Conservation (phyloP, 495 filamentous ascomycete species). For the Beverwykella pulmonaria region DNA sequence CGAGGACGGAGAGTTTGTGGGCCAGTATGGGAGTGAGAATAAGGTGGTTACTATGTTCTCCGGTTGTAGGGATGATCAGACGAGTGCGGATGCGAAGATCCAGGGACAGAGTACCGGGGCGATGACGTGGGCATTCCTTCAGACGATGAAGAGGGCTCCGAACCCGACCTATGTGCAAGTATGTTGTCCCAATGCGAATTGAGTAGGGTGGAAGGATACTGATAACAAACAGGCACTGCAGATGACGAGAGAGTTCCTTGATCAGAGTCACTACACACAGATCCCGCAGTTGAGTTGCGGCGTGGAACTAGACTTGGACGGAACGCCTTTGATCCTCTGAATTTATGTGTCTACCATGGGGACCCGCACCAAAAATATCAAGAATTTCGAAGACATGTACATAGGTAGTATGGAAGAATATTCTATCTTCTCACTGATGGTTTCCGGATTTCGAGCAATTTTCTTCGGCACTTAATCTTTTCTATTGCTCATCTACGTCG, state of each 20-base stretch:
- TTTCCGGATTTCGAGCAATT: too few relatives aligned
- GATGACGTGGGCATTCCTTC: slow-evolving; percentile 63
- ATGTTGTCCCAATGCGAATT: not conserved
- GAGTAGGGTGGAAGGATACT: not conserved
- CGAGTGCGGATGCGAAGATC: slow-evolving; percentile 61
- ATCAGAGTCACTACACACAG: slow-evolving; percentile 54
- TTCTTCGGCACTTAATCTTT: too few relatives aligned
- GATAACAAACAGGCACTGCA: slow-evolving; percentile 42
- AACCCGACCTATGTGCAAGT: slow-evolving; percentile 59
- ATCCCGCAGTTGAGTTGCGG: slow-evolving; percentile 52
- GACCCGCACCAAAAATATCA: too few relatives aligned
- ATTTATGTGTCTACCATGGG: too few relatives aligned
- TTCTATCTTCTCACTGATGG: too few relatives aligned
- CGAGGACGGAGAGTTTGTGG: slow-evolving; percentile 54
- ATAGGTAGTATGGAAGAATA: too few relatives aligned
- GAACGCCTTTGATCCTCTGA: slow-evolving; percentile 18
- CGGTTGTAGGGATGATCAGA: slow-evolving; percentile 64
- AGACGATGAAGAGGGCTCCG: slow-evolving; percentile 53
- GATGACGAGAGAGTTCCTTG: slow-evolving; percentile 52
- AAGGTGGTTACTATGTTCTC: slow-evolving; percentile 63
- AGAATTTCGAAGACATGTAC: too few relatives aligned
- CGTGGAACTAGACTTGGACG: slow-evolving; percentile 24
- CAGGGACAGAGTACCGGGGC: slow-evolving; percentile 53
- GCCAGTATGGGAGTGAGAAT: slow-evolving; percentile 56
- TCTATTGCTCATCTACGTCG: too few relatives aligned